These are phyloP conservation scores for Lactarius quietus DNA, from an alignment of 768 basidiomycete genomes.

Conservation along the genomic window DNA sequence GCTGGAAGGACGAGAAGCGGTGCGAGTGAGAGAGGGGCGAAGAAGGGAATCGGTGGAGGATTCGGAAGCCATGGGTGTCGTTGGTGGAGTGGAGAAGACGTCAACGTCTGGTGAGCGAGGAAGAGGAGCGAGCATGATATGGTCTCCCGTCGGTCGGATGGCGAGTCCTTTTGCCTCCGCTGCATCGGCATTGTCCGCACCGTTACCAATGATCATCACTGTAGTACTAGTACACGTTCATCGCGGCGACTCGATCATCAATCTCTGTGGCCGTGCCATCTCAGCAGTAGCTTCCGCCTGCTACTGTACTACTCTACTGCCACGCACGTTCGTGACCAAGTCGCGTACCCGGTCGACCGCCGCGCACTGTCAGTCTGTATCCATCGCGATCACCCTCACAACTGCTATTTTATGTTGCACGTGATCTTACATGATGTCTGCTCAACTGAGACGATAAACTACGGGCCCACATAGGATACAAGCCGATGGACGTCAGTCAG, in stretches of 20 bases:
- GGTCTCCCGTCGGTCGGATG: background rate
- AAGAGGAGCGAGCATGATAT: slow-evolving; percentile 8
- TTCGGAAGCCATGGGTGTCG: slow-evolving; percentile 34
- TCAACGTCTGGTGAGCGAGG: slow-evolving; percentile 35
- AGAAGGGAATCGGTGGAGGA: slow-evolving; percentile 28
- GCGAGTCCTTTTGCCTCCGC: background rate
- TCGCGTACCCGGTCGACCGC: slow-evolving; percentile 29
- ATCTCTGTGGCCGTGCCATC: too few relatives aligned
- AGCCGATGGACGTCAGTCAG: too few relatives aligned
- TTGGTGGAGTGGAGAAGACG: slow-evolving; percentile 44
- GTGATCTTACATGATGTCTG: background rate
- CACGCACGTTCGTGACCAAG: slow-evolving; percentile 37
- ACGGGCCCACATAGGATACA: too few relatives aligned
- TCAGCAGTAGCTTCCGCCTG: too few relatives aligned
- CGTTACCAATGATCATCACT: background rate
- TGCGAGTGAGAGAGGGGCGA: slow-evolving; percentile 40
- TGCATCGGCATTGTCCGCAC: background rate
- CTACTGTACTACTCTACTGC: slow-evolving; percentile 21
- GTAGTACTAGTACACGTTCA: too few relatives aligned
- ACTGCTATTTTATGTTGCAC: background rate
- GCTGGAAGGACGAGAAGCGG: slow-evolving; percentile 34
- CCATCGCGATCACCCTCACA: slow-evolving; percentile 1
- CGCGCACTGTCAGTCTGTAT: slow-evolving; percentile 35
- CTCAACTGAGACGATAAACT: background rate
- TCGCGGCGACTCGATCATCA: slow-evolving; percentile 25